These are phyloP conservation scores for Papiliotrema laurentii DNA, from an alignment of 1,284 basidiomycete genomes.

Conservation along the genomic window DNA sequence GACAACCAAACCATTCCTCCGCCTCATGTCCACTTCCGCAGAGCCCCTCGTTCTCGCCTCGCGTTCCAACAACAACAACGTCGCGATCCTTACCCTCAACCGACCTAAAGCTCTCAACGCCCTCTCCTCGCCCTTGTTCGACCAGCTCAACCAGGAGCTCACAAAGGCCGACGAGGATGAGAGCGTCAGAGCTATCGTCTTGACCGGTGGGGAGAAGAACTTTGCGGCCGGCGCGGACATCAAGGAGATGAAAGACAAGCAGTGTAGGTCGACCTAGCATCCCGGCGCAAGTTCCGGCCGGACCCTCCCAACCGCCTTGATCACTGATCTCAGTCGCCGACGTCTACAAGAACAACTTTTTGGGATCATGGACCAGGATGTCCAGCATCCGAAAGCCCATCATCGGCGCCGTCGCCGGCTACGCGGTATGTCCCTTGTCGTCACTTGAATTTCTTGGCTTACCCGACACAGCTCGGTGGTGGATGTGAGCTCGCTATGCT, in stretches of 20 bases:
- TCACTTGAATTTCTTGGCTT: neutral
- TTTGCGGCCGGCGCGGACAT: constrained; percentile 72
- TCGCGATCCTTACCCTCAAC: constrained; percentile 88
- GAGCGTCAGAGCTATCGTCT: constrained; percentile 73
- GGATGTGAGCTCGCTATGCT: constrained; percentile 95
- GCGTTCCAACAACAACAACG: constrained; percentile 51
- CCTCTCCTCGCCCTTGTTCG: constrained; percentile 72
- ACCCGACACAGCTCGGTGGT: constrained; percentile 67
- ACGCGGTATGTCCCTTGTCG: constrained; percentile 63
- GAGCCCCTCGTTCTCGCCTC: constrained; percentile 43
- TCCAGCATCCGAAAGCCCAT: constrained; percentile 81
- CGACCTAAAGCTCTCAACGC: constrained; percentile 95
- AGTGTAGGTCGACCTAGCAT: constrained; percentile 66
- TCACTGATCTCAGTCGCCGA: constrained; percentile 59
- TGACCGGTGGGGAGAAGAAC: constrained; percentile 89
- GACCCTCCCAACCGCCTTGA: neutral
- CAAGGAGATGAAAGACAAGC: constrained; percentile 65
- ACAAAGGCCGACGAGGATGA: constrained; percentile 68
- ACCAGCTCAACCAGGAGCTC: constrained; percentile 71
- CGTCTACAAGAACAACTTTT: constrained; percentile 82
- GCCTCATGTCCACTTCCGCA: constrained; percentile 27
- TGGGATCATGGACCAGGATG: constrained; percentile 81
- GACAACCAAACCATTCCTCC: neutral
- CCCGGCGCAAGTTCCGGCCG: too few relatives aligned
- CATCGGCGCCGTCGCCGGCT: constrained; percentile 93